Conservation (phyloP, 345 rosid species). For the Citrus trifoliata region DNA sequence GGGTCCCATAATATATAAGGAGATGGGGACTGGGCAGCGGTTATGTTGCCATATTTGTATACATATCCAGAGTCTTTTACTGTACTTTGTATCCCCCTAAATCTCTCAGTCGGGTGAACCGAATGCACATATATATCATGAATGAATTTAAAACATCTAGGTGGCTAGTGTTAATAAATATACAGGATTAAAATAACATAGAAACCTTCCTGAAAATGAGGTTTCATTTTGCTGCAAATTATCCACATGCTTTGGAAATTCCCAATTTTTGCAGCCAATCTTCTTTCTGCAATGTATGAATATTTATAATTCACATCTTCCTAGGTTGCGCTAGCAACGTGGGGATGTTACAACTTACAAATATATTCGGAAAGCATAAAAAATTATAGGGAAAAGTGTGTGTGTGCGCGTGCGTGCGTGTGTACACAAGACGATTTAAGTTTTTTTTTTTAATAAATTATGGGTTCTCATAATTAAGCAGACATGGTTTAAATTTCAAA, state of each 20-base stretch:
- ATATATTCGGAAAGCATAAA: no score
- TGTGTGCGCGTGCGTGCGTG: fast-evolving
- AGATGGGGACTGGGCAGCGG: not conserved
- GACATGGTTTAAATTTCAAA: no score
- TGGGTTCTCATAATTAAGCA: no score
- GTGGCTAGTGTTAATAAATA: not conserved
- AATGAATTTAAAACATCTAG: not conserved
- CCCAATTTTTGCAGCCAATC: not conserved
- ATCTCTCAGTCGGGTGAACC: not conserved
- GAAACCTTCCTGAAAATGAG: conserved; percentile 7
- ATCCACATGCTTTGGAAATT: not conserved
- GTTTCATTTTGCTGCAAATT: not conserved
- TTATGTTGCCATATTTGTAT: not conserved
- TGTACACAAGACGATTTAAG: fast-evolving
- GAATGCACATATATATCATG: not conserved
- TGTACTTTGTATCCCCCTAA: not conserved
- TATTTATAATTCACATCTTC: not conserved
- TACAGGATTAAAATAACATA: not conserved
- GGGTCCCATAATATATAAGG: not conserved
- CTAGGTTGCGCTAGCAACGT: not conserved
- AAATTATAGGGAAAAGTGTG: no score
- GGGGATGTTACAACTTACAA: no score
- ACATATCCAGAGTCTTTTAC: not conserved
- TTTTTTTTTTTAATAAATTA: no score
- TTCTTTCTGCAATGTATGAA: not conserved